phyloP scores from a whole-genome alignment of 2,329 filamentous ascomycete species.

The Cladosporium sp. region DNA sequence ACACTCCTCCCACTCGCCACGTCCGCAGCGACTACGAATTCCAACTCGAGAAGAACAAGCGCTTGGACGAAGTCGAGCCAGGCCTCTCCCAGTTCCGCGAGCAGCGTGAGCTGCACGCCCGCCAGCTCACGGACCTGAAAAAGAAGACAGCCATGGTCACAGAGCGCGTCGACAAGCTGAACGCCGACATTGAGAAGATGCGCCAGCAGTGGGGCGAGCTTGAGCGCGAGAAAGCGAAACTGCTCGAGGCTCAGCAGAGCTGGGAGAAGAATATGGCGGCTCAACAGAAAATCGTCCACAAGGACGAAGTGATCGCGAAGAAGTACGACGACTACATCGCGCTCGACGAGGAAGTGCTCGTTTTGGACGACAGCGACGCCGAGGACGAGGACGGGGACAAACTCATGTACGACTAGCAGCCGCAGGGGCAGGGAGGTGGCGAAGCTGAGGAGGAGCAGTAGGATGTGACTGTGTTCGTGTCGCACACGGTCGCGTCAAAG shows the following conservation, averaged over 20 bases:
- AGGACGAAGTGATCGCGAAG: conserved; percentile 3
- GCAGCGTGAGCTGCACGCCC: neutral
- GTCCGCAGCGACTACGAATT: neutral
- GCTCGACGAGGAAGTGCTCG: conserved; percentile 5
- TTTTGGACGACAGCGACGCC: conserved; percentile 8
- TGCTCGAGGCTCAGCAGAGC: neutral
- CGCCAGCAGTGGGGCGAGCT: conserved; percentile 12
- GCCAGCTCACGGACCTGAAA: neutral
- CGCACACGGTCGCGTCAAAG: neutral
- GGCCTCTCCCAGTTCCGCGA: neutral
- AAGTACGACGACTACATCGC: neutral
- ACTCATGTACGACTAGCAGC: neutral
- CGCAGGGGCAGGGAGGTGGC: neutral
- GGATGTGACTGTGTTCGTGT: neutral
- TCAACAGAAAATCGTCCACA: neutral
- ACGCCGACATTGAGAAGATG: conserved; percentile 2
- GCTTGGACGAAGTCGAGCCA: conserved; percentile 1
- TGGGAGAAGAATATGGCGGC: neutral
- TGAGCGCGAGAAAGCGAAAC: conserved; percentile 9
- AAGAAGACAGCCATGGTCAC: conserved; percentile 6
- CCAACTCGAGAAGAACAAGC: neutral
- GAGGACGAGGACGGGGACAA: conserved; percentile 6
- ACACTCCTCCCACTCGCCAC: neutral
- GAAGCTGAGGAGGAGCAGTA: neutral
- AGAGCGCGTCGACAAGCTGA: conserved; percentile 10